Conservation (phyloP, 805 yeast species). For the Yarrowia sp. region DNA sequence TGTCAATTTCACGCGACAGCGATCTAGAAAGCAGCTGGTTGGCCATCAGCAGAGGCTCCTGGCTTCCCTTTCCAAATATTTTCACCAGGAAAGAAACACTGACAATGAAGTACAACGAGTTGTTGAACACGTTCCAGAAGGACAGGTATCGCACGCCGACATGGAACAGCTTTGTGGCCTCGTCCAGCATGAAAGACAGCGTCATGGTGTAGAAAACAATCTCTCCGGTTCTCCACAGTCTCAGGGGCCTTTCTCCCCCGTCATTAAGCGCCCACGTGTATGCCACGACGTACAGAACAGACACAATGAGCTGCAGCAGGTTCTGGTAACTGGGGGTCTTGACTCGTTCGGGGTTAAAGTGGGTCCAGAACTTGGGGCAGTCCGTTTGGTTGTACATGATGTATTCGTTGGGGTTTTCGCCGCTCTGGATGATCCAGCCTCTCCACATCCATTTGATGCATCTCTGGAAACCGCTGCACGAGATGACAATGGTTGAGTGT, state of each 20-base stretch:
- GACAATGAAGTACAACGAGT: conserved; percentile 58
- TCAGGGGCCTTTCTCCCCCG: conserved; percentile 25
- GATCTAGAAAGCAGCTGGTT: background rate
- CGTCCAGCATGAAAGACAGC: conserved; percentile 63
- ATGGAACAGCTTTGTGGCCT: conserved; percentile 65
- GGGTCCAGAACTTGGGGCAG: conserved; percentile 52
- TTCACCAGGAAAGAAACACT: conserved; percentile 27
- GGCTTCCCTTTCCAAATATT: background rate
- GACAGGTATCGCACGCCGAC: conserved; percentile 70
- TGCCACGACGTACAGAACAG: conserved; percentile 57
- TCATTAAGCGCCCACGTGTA: conserved; percentile 41
- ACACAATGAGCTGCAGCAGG: conserved; percentile 61
- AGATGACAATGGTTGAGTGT: conserved; percentile 73
- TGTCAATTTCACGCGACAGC: background rate
- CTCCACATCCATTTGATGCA: conserved; percentile 90
- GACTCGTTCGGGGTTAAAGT: conserved; percentile 78
- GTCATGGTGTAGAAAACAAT: conserved; percentile 59
- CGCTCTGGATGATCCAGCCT: conserved; percentile 84
- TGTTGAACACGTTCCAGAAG: conserved; percentile 78
- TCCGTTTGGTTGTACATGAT: conserved; percentile 59
- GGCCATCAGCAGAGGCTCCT: background rate
- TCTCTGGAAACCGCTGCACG: conserved; percentile 78
- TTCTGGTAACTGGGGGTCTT: conserved; percentile 85
- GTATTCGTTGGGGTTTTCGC: conserved; percentile 64
- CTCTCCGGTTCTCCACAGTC: conserved; percentile 41